Evolutionary conservation across 1,284 basidiomycete species (phyloP), one percentile per base, ranked within the genome.

Genomic region (Rhodotorula sp.): DNA sequence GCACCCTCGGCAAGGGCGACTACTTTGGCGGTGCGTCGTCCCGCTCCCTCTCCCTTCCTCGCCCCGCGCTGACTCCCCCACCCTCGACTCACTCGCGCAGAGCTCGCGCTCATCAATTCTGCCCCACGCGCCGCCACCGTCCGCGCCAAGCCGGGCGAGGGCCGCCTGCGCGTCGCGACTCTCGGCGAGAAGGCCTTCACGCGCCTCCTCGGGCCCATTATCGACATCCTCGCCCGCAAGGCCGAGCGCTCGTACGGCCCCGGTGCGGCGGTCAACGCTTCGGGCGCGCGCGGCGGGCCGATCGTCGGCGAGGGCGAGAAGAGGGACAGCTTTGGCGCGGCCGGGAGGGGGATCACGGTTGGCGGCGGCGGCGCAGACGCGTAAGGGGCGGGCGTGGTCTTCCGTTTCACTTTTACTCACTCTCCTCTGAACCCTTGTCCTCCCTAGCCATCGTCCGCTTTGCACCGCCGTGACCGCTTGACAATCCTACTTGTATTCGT

Each of bases 141-240:
- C 61, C 91, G 91, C 73, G 96, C 95, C 2, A 82, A 89, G 27
- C 68, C 73, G 1, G 70, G 77, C 21, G 58, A 73, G 25, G 81
- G 84, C 57, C 86, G 90, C 54, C 85, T 97, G 62, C 92, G 94
- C 80, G 94, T 98, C 36, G 97, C 94, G 34, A 92, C 93, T 10
- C 85, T 99, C 77, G 94, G 94, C 78, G 94, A 94, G 66, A 88
- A 92, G 75, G 92, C 96, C 6, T 99, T 99, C 81, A 97, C 94
- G 13, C 89, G 96, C 62, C 84, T 99, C 41, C 87, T 99, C 51
- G 96, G 97, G 9, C 95, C 95, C 19, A 82, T 94, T 71, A 87
- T 91, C 56, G 91, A 92, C 78, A 89, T 94, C 79, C 91, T 94
- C 60, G 64, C 69, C 25, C 69, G 69, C 66, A 58, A 75, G 66